Conservation (phyloP, 2,329 filamentous ascomycete genomes). For the Venturia effusa region DNA sequence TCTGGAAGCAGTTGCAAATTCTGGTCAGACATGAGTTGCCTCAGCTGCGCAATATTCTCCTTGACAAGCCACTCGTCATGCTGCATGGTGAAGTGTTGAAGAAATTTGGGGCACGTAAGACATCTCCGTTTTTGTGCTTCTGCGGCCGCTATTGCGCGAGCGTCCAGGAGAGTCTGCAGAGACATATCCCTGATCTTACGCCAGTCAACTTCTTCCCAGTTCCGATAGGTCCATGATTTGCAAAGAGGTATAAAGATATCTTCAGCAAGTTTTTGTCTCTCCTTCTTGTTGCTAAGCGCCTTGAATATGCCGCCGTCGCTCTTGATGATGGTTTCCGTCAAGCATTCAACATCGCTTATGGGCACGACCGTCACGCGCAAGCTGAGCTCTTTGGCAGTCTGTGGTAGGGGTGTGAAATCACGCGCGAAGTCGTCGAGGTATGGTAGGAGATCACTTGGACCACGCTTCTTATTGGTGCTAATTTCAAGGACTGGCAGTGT, state of each 20-base stretch:
- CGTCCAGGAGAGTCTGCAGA: constrained; percentile 67
- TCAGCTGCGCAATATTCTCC: constrained; percentile 80
- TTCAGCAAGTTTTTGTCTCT: constrained; percentile 49
- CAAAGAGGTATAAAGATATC: constrained; percentile 60
- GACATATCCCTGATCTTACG: constrained; percentile 70
- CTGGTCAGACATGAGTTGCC: constrained; percentile 85
- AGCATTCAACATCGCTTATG: constrained; percentile 69
- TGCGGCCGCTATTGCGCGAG: constrained; percentile 52
- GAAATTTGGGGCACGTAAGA: constrained; percentile 61
- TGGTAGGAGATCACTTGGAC: constrained; percentile 76
- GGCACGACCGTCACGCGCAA: constrained; percentile 60
- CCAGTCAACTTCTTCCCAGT: constrained; percentile 81
- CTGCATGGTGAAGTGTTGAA: constrained; percentile 94
- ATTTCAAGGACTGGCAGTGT: constrained; percentile 72
- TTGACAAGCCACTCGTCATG: constrained; percentile 96
- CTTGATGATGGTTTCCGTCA: constrained; percentile 59
- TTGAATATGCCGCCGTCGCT: constrained; percentile 30
- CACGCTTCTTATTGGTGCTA: constrained; percentile 55
- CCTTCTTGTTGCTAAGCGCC: constrained; percentile 28
- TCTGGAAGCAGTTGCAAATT: constrained; percentile 92
- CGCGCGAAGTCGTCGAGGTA: constrained; percentile 63
- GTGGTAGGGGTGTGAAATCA: constrained; percentile 57
- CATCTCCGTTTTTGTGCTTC: constrained; percentile 56
- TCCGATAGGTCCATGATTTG: constrained; percentile 58
- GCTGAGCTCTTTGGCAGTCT: constrained; percentile 54